These are phyloP conservation scores for Leccinum fuscescens DNA, from an alignment of 1,284 basidiomycete genomes.

Conservation along the genomic window DNA sequence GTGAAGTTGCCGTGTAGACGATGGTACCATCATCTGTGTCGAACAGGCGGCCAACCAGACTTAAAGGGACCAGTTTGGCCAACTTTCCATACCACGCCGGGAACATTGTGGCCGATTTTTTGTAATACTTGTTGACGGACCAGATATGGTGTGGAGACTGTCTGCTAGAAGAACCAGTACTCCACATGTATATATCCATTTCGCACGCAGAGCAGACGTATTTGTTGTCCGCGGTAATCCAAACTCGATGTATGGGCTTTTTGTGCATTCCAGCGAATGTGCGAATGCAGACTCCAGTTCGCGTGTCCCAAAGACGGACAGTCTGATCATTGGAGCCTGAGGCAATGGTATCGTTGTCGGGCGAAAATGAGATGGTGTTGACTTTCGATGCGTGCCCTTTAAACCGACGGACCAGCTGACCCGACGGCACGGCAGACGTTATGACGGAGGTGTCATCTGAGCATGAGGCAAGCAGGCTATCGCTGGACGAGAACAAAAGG, in stretches of 20 bases:
- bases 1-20: slow-evolving; percentile 8
- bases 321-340: slow-evolving; percentile 23
- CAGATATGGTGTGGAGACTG: slow-evolving; percentile 17
- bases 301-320: slow-evolving; percentile 25
- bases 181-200: slow-evolving; percentile 17
- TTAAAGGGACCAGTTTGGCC: slow-evolving; percentile 6
- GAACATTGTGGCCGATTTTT: slow-evolving; percentile 9
- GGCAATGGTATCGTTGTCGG: slow-evolving; percentile 15
- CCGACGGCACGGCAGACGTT: slow-evolving; percentile 15
- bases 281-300: slow-evolving; percentile 20
- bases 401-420: slow-evolving; percentile 6
- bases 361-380: slow-evolving; percentile 22
- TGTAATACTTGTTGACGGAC: slow-evolving; percentile 14
- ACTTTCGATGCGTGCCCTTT: slow-evolving; percentile 14
- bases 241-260: slow-evolving; percentile 17
- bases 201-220: slow-evolving; percentile 17
- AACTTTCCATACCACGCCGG: slow-evolving; percentile 24
- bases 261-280: slow-evolving; percentile 16
- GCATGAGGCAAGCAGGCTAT: slow-evolving; percentile 18
- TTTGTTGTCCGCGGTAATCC: slow-evolving; percentile 19
- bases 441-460: slow-evolving; percentile 21
- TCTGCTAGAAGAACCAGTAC: slow-evolving; percentile 1
- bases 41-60: slow-evolving; percentile 3
- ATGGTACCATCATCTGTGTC: slow-evolving; percentile 13
- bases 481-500: slow-evolving; percentile 17